phyloP scores from a whole-genome alignment of 495 filamentous ascomycete genomes.

The Cryomyces antarcticus region DNA sequence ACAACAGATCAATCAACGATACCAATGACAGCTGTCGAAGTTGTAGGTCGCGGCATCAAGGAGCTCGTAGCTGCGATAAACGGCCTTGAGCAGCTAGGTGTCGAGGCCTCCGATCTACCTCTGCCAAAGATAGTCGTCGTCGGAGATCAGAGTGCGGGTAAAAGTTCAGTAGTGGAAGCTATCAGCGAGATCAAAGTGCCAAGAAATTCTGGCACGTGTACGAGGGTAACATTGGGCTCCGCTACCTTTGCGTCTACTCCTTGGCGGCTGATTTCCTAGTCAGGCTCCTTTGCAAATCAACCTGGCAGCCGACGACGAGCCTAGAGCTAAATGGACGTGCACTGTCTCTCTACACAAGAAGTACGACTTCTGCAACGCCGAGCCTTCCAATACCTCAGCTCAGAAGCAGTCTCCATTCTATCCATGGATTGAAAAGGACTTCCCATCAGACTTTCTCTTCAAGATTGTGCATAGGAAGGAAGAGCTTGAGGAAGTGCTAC shows the following conservation, averaged over 20 bases:
- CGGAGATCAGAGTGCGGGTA: slow-evolving; percentile 66
- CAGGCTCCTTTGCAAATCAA: slow-evolving; percentile 56
- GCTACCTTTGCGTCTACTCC: background rate
- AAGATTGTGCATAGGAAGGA: slow-evolving; percentile 19
- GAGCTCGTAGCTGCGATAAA: slow-evolving; percentile 12
- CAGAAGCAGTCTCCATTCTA: slow-evolving; percentile 18
- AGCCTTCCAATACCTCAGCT: slow-evolving; percentile 8
- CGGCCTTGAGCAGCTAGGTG: slow-evolving; percentile 12
- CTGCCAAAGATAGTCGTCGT: slow-evolving; percentile 61
- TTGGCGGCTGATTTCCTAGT: background rate
- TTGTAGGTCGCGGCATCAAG: slow-evolving; percentile 5
- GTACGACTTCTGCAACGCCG: slow-evolving; percentile 17
- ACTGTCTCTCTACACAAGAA: slow-evolving; percentile 36
- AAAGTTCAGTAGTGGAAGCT: slow-evolving; percentile 61
- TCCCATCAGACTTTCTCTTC: slow-evolving; percentile 23
- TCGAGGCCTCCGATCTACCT: slow-evolving; percentile 24
- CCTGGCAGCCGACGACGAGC: slow-evolving; percentile 29
- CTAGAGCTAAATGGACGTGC: slow-evolving; percentile 35
- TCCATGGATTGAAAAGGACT: slow-evolving; percentile 22
- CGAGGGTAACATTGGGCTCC: slow-evolving; percentile 18
- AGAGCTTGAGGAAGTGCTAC: slow-evolving; percentile 36
- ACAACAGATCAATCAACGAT: too few relatives aligned
- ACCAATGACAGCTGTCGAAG: background rate
- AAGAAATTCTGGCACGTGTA: slow-evolving; percentile 47
- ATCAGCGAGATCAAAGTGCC: slow-evolving; percentile 63